Percentiles rank a stretch among this genome's conserved stretches.
phyloP scores from a whole-genome alignment of 768 basidiomycete species.

The Tricholoma terreum region DNA sequence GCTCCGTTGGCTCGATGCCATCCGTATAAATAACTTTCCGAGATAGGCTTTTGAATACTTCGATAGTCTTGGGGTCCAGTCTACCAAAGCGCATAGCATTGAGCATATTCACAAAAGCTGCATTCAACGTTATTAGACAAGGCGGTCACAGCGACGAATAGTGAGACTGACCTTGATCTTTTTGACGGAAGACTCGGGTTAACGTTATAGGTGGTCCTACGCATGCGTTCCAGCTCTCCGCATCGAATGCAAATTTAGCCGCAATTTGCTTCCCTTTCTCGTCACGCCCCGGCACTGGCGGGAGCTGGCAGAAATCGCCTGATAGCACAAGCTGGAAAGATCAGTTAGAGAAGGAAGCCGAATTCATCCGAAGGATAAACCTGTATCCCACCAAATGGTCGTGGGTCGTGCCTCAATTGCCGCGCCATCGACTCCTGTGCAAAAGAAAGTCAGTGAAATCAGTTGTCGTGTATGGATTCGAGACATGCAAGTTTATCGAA shows the following conservation, averaged over 20 bases:
- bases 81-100: conserved; percentile 83
- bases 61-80: conserved; percentile 40
- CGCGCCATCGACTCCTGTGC: conserved; percentile 61
- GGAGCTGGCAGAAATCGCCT: conserved; percentile 91
- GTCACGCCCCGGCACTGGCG: conserved; percentile 64
- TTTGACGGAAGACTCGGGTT: conserved; percentile 83
- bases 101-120: conserved; percentile 79
- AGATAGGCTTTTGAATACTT: conserved; percentile 53
- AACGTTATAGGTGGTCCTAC: conserved; percentile 55
- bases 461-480: background rate
- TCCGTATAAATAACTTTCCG: conserved; percentile 63
- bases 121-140: background rate
- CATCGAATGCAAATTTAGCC: conserved; percentile 76
- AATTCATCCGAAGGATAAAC: conserved; percentile 28
- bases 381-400: conserved; percentile 87
- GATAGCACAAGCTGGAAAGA: conserved; percentile 67
- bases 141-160: background rate
- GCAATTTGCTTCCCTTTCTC: conserved; percentile 46
- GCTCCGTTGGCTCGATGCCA: conserved; percentile 76
- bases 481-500: conserved; percentile 75
- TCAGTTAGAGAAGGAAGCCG: background rate
- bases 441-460: conserved; percentile 26
- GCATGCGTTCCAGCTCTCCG: conserved; percentile 65
- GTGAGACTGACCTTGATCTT: conserved; percentile 65
- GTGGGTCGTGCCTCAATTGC: conserved; percentile 43